These are phyloP conservation scores for Termitomyces sp. DNA, from an alignment of 768 basidiomycete species.

Conservation along the genomic window DNA sequence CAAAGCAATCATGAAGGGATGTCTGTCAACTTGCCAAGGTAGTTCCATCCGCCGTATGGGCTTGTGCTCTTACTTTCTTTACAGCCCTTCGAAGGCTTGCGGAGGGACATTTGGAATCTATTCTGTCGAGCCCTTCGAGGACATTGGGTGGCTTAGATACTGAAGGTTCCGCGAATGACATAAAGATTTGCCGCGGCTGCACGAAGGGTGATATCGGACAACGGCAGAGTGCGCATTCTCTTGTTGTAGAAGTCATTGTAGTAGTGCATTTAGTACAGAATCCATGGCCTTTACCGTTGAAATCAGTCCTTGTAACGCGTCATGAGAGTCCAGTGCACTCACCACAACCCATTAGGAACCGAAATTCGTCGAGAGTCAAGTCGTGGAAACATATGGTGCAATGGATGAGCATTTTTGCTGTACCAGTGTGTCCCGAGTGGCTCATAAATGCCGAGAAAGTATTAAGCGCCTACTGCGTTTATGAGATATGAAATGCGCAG, in stretches of 20 bases:
- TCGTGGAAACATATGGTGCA: slow-evolving; percentile 11
- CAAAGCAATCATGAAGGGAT: too few species aligned
- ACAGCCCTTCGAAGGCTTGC: slow-evolving; percentile 7
- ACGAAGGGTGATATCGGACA: not conserved
- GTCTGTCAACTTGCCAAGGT: slow-evolving; percentile 1
- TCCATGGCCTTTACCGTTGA: slow-evolving; percentile 9
- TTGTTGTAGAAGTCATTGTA: not conserved
- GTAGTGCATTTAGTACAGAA: slow-evolving; percentile 8
- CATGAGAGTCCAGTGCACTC: not conserved
- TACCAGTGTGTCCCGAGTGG: not conserved
- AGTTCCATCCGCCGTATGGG: not conserved
- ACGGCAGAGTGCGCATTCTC: slow-evolving; percentile 7
- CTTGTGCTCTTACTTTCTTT: slow-evolving; percentile 5
- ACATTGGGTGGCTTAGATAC: not conserved
- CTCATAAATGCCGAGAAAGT: not conserved
- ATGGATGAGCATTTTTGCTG: not conserved
- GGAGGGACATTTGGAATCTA: not conserved
- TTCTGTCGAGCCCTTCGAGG: slow-evolving; percentile 3
- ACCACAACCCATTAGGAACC: slow-evolving; percentile 11
- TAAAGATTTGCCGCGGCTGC: slow-evolving; percentile 8
- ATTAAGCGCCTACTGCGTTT: too few species aligned
- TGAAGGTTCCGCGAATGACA: slow-evolving; percentile 7
- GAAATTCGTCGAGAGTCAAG: slow-evolving; percentile 8
- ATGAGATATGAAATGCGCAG: too few species aligned
- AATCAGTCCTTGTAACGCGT: not conserved